Conservation (phyloP, 805 yeast species). For the Maudiozyma bulderi region DNA sequence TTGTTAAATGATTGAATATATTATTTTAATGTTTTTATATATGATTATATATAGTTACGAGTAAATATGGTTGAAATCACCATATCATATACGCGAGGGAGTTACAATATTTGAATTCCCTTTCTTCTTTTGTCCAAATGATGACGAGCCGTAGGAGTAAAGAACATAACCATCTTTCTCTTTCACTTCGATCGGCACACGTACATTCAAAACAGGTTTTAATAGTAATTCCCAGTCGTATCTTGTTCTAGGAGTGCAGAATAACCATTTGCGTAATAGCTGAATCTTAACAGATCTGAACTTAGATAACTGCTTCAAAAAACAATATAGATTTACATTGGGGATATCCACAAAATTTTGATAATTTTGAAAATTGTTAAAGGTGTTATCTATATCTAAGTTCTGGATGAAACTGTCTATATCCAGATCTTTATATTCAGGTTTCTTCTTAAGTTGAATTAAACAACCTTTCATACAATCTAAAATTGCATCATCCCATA, state of each 20-base stretch:
- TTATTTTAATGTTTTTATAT: too few species aligned
- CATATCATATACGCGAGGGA: background rate
- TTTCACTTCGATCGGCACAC: conserved; percentile 29
- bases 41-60: too few species aligned
- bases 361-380: conserved; percentile 21
- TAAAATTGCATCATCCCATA: conserved; percentile 21
- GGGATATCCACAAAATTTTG: conserved; percentile 27
- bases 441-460: background rate
- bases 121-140: background rate
- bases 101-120: background rate
- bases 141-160: conserved; percentile 26
- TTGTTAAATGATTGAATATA: too few species aligned
- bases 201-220: conserved; percentile 28
- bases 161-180: conserved; percentile 35
- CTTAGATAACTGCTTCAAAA: conserved; percentile 25
- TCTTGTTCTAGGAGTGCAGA: conserved; percentile 31
- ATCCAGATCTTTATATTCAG: conserved; percentile 1
- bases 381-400: conserved; percentile 9
- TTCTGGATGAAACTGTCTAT: conserved; percentile 6
- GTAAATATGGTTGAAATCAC: too few species aligned
- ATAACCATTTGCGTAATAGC: conserved; percentile 29
- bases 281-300: conserved; percentile 30
- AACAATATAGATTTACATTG: conserved; percentile 30
- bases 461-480: conserved; percentile 12
- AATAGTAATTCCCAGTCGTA: conserved; percentile 33